phyloP scores from a whole-genome alignment of 805 yeast genomes.

The Starmerella sirachaensis region DNA sequence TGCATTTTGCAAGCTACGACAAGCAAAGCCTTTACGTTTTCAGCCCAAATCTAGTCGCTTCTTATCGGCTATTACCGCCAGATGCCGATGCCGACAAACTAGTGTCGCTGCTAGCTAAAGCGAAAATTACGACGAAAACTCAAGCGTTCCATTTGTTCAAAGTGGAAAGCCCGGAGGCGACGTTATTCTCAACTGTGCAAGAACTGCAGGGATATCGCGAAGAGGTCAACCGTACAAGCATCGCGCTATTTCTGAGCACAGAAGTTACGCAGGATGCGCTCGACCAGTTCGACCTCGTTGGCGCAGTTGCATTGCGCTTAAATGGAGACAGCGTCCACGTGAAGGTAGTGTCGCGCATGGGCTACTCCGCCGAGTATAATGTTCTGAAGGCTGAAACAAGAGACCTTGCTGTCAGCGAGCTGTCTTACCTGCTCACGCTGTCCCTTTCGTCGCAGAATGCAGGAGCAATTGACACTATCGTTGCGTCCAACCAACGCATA shows the following conservation, averaged over 20 bases:
- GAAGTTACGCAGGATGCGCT: slow-evolving; percentile 24
- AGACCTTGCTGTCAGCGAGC: slow-evolving; percentile 30
- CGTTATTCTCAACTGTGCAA: slow-evolving; percentile 29
- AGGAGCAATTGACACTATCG: slow-evolving; percentile 23
- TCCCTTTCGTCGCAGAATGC: slow-evolving; percentile 31
- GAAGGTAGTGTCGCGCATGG: slow-evolving; percentile 17
- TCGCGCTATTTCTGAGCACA: slow-evolving; percentile 55
- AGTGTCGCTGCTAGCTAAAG: slow-evolving; percentile 50
- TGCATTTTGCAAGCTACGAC: slow-evolving; percentile 25
- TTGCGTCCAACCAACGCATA: slow-evolving; percentile 25
- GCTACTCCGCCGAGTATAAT: slow-evolving; percentile 21
- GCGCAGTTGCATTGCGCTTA: slow-evolving; percentile 39
- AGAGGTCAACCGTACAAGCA: slow-evolving; percentile 39
- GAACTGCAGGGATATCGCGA: slow-evolving; percentile 27
- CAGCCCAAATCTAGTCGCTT: slow-evolving; percentile 16
- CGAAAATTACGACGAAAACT: slow-evolving; percentile 60
- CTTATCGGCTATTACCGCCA: slow-evolving; percentile 22
- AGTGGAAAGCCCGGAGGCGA: slow-evolving; percentile 26
- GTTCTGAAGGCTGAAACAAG: slow-evolving; percentile 30
- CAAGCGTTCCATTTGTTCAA: slow-evolving; percentile 81
- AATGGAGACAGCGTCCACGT: slow-evolving; percentile 22
- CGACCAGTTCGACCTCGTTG: slow-evolving; percentile 29
- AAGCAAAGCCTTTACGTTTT: slow-evolving; percentile 15
- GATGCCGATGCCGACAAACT: slow-evolving; percentile 32
- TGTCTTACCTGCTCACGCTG: slow-evolving; percentile 30